Evolutionary conservation across 2,329 filamentous ascomycete species (phyloP).

Genomic region (Talaromyces sp.): DNA sequence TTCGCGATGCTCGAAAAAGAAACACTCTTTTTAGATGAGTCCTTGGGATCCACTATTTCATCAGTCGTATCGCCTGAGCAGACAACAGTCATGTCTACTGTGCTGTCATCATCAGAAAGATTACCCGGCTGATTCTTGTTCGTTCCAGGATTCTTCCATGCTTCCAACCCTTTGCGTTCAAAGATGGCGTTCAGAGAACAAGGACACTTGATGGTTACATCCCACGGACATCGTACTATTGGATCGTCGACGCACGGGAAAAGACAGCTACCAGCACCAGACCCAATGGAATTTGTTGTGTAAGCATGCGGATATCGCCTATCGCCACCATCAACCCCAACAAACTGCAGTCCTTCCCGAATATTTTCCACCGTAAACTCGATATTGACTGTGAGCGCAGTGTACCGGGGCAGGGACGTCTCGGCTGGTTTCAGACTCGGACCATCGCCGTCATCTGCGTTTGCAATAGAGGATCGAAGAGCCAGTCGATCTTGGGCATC

Average conservation of each 20-base stretch:
- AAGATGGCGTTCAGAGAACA: slow-evolving; percentile 77
- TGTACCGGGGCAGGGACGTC: slow-evolving; percentile 48
- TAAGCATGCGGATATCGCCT: slow-evolving; percentile 86
- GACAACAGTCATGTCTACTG: slow-evolving; percentile 82
- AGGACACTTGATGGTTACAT: slow-evolving; percentile 80
- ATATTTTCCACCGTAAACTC: slow-evolving; percentile 74
- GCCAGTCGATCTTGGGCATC: slow-evolving; percentile 46
- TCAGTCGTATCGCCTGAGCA: slow-evolving; percentile 87
- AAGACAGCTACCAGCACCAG: slow-evolving; percentile 76
- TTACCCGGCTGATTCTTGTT: slow-evolving; percentile 28
- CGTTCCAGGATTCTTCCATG: slow-evolving; percentile 19
- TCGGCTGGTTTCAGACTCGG: slow-evolving; percentile 36
- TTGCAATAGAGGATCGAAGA: slow-evolving; percentile 40
- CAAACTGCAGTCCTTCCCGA: slow-evolving; percentile 86
- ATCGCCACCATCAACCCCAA: slow-evolving; percentile 76
- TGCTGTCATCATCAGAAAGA: slow-evolving; percentile 72
- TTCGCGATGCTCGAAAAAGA: slow-evolving; percentile 74
- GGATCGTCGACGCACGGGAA: slow-evolving; percentile 93
- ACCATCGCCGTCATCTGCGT: slow-evolving; percentile 37
- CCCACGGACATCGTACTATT: slow-evolving; percentile 77
- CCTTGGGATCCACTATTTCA: slow-evolving; percentile 71
- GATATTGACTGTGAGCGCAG: slow-evolving; percentile 63
- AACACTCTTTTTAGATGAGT: slow-evolving; percentile 80
- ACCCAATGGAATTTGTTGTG: slow-evolving; percentile 73
- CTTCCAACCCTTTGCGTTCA: slow-evolving; percentile 33